Percentiles rank a stretch among this genome's conserved stretches.
phyloP scores from a whole-genome alignment of 257 asterid species.

The Marsdenia floribunda region DNA sequence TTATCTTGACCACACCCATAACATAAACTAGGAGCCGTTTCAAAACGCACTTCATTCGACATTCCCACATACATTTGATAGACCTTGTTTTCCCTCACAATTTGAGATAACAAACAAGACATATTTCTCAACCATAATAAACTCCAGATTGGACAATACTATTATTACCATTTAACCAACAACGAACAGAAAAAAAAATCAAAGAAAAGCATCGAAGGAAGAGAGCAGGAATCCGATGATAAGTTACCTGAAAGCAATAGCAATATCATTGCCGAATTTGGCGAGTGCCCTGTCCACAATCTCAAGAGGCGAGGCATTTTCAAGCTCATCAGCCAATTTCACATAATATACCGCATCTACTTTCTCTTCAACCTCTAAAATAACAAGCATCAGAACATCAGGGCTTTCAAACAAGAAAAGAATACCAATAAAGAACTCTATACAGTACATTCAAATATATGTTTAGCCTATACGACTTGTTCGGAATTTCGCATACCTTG shows the following conservation, averaged over 20 bases:
- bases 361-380: conserved; percentile 37
- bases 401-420: neutral
- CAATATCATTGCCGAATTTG: conserved; percentile 63
- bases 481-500: conserved; percentile 21
- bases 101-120: neutral
- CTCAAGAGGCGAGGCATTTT: conserved; percentile 67
- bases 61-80: neutral
- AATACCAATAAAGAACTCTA: neutral
- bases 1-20: neutral
- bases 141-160: neutral
- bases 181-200: neutral
- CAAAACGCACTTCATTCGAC: neutral
- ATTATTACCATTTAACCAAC: no score
- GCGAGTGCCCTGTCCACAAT: conserved; percentile 73
- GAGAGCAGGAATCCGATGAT: neutral
- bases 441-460: no score
- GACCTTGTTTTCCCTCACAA: neutral
- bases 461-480: neutral
- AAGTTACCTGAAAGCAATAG: conserved; percentile 78
- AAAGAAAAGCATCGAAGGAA: neutral
- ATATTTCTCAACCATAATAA: neutral
- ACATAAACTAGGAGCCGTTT: neutral
- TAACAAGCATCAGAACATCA: neutral
- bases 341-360: conserved; percentile 49
- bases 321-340: conserved; percentile 48